Evolutionary conservation across 2,329 filamentous ascomycete genomes (phyloP), one percentile per base, ranked within the genome.

Genomic region (Colletotrichum magnum): DNA sequence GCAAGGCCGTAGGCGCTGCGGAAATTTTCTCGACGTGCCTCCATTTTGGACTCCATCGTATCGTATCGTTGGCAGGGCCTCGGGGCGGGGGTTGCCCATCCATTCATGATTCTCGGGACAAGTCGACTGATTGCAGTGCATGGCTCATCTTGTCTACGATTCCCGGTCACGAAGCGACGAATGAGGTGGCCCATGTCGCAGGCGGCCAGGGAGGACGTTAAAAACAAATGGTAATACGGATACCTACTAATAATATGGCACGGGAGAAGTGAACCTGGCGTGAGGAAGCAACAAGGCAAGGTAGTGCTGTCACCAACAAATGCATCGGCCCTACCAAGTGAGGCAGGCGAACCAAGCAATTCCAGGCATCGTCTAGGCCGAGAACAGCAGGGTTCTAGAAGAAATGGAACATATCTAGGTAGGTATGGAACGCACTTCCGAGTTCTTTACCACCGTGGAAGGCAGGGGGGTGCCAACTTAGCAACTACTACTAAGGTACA

Each of bases 341-440:
- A 39, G 36, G 36, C 13, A 39, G 13, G 36, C 7, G 2, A 39
- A 7, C 36, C 13, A 9, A 43, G 2, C 3, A 16, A 16, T 15
- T 13, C 5, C 12, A 2, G 2, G 9, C 13, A 15, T 43, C 13
- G 9, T n/a, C 68, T 57, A 62, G 21, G 13, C 58, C 58, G 28
- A 24, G 65, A 62, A 9, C 15, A 32, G 64, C 64, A 70, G 52
- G n/a, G 16, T 70, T 70, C 68, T 39, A 70, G 68, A 70, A 70
- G 58, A 57, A 48, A n/a, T 36, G 32, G 32, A 36, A 36, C 32
- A 7, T 36, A 24, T 24, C 3, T 4, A 24, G 21, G 21, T 24
- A 24, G 21, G 3, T 24, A 9, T 36, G 32, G 32, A 36, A 36
- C 32, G 32, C 32, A 36, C 32, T 36, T 36, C 32, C 9, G 10